A percentile compares a stretch with the other conserved stretches of the same genome.
Conservation (phyloP, 2,329 filamentous ascomycete species). For the Onygena corvina region DNA sequence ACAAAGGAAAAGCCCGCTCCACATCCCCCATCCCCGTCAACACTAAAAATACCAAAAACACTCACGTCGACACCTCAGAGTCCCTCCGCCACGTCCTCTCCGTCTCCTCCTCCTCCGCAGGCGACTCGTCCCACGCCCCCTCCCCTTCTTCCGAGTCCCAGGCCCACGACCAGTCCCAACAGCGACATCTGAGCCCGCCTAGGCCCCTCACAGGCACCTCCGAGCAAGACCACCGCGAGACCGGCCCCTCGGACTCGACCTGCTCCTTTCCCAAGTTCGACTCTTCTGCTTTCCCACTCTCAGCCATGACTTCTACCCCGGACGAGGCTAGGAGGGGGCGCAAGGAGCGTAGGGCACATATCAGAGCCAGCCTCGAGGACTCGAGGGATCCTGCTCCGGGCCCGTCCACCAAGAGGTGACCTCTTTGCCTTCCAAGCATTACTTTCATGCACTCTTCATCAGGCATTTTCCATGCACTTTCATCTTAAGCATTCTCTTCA, state of each 20-base stretch:
- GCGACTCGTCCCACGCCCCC: neutral
- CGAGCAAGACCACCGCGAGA: neutral
- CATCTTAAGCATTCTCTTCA: too few species aligned
- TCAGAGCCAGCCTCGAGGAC: neutral
- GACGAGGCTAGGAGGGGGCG: constrained; percentile 1
- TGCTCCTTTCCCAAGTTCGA: constrained; percentile 2
- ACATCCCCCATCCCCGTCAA: constrained; percentile 11
- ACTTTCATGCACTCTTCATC: too few species aligned
- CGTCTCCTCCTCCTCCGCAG: neutral
- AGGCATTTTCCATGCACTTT: too few species aligned
- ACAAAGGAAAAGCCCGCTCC: constrained; percentile 27
- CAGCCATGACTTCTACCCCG: neutral
- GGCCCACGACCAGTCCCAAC: neutral
- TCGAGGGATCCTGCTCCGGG: neutral
- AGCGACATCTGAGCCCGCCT: neutral
- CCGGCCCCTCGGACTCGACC: neutral
- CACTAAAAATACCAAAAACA: neutral
- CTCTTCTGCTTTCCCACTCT: neutral
- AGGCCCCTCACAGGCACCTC: neutral
- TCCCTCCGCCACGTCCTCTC: constrained; percentile 4
- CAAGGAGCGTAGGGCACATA: neutral
- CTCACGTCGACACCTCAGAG: neutral
- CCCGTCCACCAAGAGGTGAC: neutral
- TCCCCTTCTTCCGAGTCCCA: neutral
- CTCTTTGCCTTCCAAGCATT: too few species aligned